Conservation (phyloP, 1,139 yeast genomes). For the Diutina sp. region DNA sequence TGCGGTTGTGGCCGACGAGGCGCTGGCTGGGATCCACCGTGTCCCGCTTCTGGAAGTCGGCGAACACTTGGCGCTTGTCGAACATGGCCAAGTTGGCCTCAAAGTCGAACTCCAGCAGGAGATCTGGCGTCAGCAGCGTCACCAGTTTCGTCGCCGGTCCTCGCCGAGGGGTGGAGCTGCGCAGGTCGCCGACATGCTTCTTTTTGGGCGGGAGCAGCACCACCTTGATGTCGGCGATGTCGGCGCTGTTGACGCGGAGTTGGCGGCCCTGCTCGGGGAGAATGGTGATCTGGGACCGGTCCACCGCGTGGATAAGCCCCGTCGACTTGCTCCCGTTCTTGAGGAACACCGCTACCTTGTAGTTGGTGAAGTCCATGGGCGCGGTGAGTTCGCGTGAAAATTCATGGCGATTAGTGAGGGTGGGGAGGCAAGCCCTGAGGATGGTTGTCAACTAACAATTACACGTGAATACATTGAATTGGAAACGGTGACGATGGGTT, state of each 20-base stretch:
- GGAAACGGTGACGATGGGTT: too few relatives aligned
- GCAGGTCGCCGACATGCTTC: constrained; percentile 3
- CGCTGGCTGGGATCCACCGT: constrained; percentile 46
- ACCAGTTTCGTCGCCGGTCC: not conserved
- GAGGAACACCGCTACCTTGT: constrained; percentile 36
- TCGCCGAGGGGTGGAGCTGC: constrained; percentile 2
- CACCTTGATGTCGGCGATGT: constrained; percentile 31
- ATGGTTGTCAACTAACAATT: too few relatives aligned
- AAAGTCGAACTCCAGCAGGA: constrained; percentile 71
- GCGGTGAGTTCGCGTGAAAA: not conserved
- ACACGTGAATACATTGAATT: too few relatives aligned
- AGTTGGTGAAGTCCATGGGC: constrained; percentile 35
- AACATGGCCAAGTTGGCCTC: constrained; percentile 72
- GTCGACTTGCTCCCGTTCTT: constrained; percentile 30
- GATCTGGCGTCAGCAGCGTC: not conserved
- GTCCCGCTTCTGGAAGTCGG: constrained; percentile 59
- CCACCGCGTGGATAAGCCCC: constrained; percentile 36
- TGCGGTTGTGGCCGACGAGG: constrained; percentile 65
- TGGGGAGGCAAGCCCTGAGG: not conserved
- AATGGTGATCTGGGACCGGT: constrained; percentile 24
- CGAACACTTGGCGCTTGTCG: constrained; percentile 71
- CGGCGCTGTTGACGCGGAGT: constrained; percentile 9
- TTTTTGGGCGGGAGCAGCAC: constrained; percentile 26
- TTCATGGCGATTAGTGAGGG: not conserved
- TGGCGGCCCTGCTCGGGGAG: constrained; percentile 17